Base-by-base conservation (phyloP, 371 early-diverging fungal genomes). In the Fennellomyces sp. region DNA sequence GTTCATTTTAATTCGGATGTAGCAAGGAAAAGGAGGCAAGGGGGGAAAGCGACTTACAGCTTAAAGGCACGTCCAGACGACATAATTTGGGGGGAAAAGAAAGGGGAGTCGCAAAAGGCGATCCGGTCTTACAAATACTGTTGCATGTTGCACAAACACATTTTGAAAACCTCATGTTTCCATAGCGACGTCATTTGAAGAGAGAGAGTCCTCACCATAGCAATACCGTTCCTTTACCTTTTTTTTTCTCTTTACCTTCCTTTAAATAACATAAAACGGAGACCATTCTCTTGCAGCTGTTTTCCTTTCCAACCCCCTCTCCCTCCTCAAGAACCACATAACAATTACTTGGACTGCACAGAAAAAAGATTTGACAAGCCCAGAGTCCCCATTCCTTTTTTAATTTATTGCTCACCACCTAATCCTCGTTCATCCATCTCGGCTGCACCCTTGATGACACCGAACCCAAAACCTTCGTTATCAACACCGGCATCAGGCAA, bases 401-500 rank as follows among this genome's bases (percentile, higher is more conserved):
- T 45, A 5, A 23, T 45, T 21, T 41, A 41, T 41, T 41, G n/a
- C n/a, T 41, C 19, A 41, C n/a, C 6, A 33, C 6, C 13, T 8
- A 33, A 8, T 33, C 35, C 35, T 8, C 35, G 35, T 13, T 33
- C 35, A 33, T 33, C 13, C 35, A 33, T 13, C 6, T 13, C 35
- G 13, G 6, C 35, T 33, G 8, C 8, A 50, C 15, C 26, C 7
- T 28, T 31, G 31, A 57, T 57, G 58, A 47, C 33, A 3, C 58
- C 58, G 35, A 47, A 29, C 21, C 58, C 58, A 25, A 45, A 57
- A 47, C 49, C 58, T 15, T 57, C 58, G 26, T 19, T 57, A 45
- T 57, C 58, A 57, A 57, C 58, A 35, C 58, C 58, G 6, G 47
- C 58, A 55, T 26, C 23, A 39, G 36, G 56, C 27, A 59, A 30